Base-by-base conservation (phyloP, 768 basidiomycete genomes). In the Hirschioporus abietinus region DNA sequence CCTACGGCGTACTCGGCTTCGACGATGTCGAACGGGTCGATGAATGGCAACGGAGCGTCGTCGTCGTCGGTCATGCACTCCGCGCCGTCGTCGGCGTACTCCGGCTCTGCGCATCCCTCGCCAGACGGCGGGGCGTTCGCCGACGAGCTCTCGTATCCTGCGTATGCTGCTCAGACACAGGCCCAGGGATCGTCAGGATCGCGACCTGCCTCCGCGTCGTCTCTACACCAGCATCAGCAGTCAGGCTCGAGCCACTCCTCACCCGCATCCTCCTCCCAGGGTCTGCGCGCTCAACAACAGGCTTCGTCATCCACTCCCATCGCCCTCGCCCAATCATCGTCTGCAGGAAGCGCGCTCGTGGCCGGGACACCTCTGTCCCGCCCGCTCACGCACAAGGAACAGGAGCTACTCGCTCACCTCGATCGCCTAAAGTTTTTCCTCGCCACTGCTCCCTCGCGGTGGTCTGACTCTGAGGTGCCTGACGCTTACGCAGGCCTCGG, bases 401-500 rank as follows among this genome's bases (percentile, higher is more conserved):
- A 88, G 66, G 89, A 91, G 24, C 82, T 85, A 26, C 80, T 94
- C 58, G 84, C 85, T n/a, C 83, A 90, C 69, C 84, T 95, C 24
- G 92, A 95, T 71, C 77, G 87, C 24, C 90, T 95, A 76, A 95
- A 95, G 78, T 90, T 88, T 78, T 95, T 95, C 78, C 86, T 95
- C 60, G 90, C 91, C 18, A 93, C 92, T 12, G 93, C 90, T 8
- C 95, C 89, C 1, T 88, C 84, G 30, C 84, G 86, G 62, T 94
- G 92, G 92, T 84, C 85, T 71, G 63, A 70, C 61, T 67, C 76
- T 26, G 60, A 61, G 30, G 25, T 34, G 4, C 60, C 60, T 25
- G 24, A 25, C 23, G 42, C 42, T 52, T 52, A 52, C 20, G 12
- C 24, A 15, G 60, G 60, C 24, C 10, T 25, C n/a, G n/a, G n/a